These are phyloP conservation scores for Spatholobus suberectus DNA, from an alignment of 306 rosid species.

Conservation along the genomic window DNA sequence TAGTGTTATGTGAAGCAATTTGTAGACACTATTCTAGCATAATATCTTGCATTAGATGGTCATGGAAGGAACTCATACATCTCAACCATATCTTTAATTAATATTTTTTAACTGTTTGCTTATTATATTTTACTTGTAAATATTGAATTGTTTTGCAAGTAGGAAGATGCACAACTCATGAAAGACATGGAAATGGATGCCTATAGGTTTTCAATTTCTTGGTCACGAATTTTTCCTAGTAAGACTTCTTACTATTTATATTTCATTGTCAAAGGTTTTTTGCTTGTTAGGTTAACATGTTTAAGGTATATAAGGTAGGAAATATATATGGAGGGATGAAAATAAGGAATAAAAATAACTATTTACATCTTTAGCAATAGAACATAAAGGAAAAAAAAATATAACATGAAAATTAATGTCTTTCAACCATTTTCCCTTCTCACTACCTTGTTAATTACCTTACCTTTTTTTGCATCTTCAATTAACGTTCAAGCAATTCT, in stretches of 20 bases:
- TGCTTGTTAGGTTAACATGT: background rate
- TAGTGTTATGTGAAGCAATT: background rate
- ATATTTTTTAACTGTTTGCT: background rate
- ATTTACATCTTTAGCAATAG: no score
- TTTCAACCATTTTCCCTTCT: no score
- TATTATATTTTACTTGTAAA: background rate
- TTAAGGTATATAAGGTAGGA: background rate
- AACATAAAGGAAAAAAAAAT: no score
- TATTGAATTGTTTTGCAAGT: background rate
- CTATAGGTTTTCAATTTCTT: slow-evolving; percentile 88
- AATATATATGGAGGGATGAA: no score
- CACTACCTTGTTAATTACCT: background rate
- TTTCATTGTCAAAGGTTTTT: background rate
- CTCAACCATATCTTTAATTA: background rate
- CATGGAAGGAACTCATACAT: background rate
- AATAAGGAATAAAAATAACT: no score
- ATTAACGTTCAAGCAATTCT: no score
- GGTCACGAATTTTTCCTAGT: slow-evolving; percentile 92
- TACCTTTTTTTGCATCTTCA: background rate
- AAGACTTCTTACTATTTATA: slow-evolving; percentile 39
- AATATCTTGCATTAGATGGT: background rate
- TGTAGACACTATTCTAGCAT: background rate
- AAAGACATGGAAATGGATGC: slow-evolving; percentile 92
- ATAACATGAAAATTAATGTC: no score
- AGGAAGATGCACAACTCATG: slow-evolving; percentile 87